A percentile compares a stretch with the other conserved stretches of the same genome.
Evolutionary conservation across 2,329 filamentous ascomycete species (phyloP).

Genomic region (Pseudonectria buxi): DNA sequence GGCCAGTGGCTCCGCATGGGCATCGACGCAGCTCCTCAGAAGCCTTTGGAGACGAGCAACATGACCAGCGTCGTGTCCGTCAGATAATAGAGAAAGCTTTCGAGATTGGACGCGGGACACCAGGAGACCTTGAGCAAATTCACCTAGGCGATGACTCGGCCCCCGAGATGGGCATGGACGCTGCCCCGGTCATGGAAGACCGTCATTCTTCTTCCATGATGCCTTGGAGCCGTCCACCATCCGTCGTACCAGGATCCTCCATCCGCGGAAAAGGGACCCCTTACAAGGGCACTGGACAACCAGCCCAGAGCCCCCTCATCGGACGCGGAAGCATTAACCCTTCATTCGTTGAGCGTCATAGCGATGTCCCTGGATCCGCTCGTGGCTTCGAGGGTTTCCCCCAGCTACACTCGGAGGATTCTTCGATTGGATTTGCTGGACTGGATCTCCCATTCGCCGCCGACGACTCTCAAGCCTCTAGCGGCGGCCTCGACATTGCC

Average conservation of each 20-base stretch:
- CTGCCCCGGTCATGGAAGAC: constrained; percentile 59
- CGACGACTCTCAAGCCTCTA: constrained; percentile 26
- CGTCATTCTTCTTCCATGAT: constrained; percentile 48
- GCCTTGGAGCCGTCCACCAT: constrained; percentile 46
- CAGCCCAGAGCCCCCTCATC: constrained; percentile 32
- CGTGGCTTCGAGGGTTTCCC: constrained; percentile 28
- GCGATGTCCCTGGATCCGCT: constrained; percentile 32
- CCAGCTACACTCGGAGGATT: constrained; percentile 22
- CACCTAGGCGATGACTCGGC: constrained; percentile 34
- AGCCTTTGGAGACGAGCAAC: constrained; percentile 35
- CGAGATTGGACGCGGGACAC: constrained; percentile 22
- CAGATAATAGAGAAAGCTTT: constrained; percentile 25
- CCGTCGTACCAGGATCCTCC: constrained; percentile 40
- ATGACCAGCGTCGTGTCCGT: constrained; percentile 31
- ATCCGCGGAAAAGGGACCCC: constrained; percentile 34
- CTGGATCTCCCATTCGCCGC: constrained; percentile 10
- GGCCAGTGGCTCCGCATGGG: constrained; percentile 14
- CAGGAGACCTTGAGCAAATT: constrained; percentile 20
- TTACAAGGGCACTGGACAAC: constrained; percentile 19
- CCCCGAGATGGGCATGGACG: constrained; percentile 65
- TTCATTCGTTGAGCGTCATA: constrained; percentile 39
- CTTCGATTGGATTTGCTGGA: constrained; percentile 23
- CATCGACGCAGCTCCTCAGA: constrained; percentile 38
- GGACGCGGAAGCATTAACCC: constrained; percentile 29
- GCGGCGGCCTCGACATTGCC: constrained; percentile 36